phyloP scores from a whole-genome alignment of 2,329 filamentous ascomycete species.

The Coniella lustricola region DNA sequence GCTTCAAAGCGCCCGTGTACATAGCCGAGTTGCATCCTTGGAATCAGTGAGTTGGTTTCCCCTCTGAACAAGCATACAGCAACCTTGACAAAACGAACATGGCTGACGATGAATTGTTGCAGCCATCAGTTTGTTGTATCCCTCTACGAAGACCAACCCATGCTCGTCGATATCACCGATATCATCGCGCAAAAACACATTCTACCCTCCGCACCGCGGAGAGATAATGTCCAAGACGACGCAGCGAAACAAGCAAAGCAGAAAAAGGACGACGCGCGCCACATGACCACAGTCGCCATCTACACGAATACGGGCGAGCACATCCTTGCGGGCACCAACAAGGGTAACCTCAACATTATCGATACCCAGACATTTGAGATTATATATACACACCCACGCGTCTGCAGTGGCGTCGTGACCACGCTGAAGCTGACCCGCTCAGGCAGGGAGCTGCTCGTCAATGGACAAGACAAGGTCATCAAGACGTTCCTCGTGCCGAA shows the following conservation, averaged over 20 bases:
- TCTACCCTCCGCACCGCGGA: slow-evolving; percentile 75
- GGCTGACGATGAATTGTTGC: slow-evolving; percentile 19
- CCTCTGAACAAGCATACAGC: neutral
- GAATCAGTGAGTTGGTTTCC: slow-evolving; percentile 59
- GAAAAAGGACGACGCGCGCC: slow-evolving; percentile 84
- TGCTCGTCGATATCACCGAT: slow-evolving; percentile 74
- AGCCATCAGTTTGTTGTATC: slow-evolving; percentile 84
- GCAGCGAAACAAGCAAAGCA: slow-evolving; percentile 71
- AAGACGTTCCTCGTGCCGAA: slow-evolving; percentile 87
- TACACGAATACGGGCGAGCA: slow-evolving; percentile 83
- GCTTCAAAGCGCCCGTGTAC: slow-evolving; percentile 89
- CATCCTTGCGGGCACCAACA: slow-evolving; percentile 87
- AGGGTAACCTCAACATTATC: slow-evolving; percentile 94
- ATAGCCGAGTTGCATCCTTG: slow-evolving; percentile 91
- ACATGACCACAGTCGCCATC: slow-evolving; percentile 87
- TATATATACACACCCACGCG: slow-evolving; percentile 74
- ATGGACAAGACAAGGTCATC: slow-evolving; percentile 91
- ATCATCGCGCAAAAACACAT: slow-evolving; percentile 65
- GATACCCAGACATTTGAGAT: slow-evolving; percentile 73
- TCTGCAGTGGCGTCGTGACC: slow-evolving; percentile 82
- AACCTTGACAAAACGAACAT: neutral
- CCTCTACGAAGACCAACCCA: slow-evolving; percentile 86
- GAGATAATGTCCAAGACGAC: slow-evolving; percentile 63
- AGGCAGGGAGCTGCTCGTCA: slow-evolving; percentile 81
- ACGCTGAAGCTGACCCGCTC: slow-evolving; percentile 78